Evolutionary conservation across 1,284 basidiomycete species (phyloP), one percentile per base, ranked within the genome.

Genomic region (Tylopilus sp.): DNA sequence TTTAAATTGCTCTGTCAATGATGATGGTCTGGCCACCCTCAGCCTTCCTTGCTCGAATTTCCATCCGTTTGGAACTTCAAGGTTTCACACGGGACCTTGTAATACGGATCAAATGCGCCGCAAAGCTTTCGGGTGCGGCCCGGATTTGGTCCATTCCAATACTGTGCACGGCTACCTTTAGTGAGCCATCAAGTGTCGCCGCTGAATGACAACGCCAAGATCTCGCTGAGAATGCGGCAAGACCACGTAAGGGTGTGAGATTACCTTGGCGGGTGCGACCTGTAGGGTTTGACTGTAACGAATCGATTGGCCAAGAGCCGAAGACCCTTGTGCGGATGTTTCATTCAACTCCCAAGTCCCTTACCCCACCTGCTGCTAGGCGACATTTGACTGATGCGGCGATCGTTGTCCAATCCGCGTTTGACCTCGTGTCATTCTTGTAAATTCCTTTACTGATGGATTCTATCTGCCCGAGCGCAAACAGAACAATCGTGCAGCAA

Each of bases 391-490:
- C 41, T 60, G 48, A 52, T 57, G 46, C 21, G 42, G 50, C 42
- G 52, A 61, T 61, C 53, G 49, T 48, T 56, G 18, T 41, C 47
- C 42, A 30, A 47, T 41, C 21, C 6, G 35, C 53, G 46, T 54
- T 44, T 48, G 43, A 30, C 63, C 60, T 63, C 60, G 50, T 62
- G 63, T 60, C 42, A 25, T 29, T 39, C 18, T 39, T 51, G 46
- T n/a, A 35, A 40, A 52, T 50, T 47, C 41, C 51, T 43, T 49
- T 28, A 19, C 53, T 62, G 48, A 55, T 45, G 46, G 55, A 46
- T 51, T 39, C 42, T 52, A 55, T 51, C 54, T 40, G 46, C 41
- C 46, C 28, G 34, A 30, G 43, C 35, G 33, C 30, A 45, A n/a
- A 13, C 34, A 19, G 29, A 36, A 38, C 38, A 23, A 48, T 55